Conservation (phyloP, 345 rosid species). For the Hibiscus mutabilis region DNA sequence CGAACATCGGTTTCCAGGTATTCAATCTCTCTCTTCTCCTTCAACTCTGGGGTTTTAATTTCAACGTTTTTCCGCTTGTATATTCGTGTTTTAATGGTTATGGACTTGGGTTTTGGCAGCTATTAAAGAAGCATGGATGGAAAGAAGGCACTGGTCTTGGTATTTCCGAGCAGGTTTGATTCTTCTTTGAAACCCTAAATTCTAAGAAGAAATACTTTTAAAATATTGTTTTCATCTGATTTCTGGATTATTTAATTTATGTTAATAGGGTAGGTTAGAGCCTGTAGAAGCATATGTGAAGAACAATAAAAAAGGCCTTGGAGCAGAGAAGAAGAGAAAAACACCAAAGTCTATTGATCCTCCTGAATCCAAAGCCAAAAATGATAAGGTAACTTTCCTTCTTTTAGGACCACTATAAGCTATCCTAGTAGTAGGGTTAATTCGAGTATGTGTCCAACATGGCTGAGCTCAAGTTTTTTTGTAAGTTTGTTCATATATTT, state of each 20-base stretch:
- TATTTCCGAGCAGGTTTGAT: slow-evolving; percentile 56
- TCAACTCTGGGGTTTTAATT: neutral
- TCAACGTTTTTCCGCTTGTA: neutral
- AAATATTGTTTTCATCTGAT: neutral
- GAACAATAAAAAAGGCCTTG: slow-evolving; percentile 71
- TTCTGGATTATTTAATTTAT: neutral
- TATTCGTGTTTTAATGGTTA: neutral
- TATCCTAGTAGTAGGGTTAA: neutral
- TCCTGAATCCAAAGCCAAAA: slow-evolving; percentile 7
- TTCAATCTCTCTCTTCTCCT: neutral
- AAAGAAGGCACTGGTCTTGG: slow-evolving; percentile 94
- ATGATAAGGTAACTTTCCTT: neutral
- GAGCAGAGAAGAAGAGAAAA: slow-evolving; percentile 54
- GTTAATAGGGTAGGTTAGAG: slow-evolving; percentile 66
- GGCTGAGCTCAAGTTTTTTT: neutral
- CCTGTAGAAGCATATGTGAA: slow-evolving; percentile 52
- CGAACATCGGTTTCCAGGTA: slow-evolving; percentile 81
- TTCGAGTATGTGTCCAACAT: neutral
- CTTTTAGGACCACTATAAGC: neutral
- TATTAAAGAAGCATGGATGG: slow-evolving; percentile 94
- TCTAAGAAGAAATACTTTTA: neutral
- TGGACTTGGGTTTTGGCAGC: slow-evolving; percentile 29
- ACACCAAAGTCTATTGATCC: slow-evolving; percentile 17
- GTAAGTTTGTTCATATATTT: no score
- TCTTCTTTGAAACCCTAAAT: neutral